Evolutionary conservation across 2,329 filamentous ascomycete genomes (phyloP).

Genomic region (Endoconidiophora laricicola): DNA sequence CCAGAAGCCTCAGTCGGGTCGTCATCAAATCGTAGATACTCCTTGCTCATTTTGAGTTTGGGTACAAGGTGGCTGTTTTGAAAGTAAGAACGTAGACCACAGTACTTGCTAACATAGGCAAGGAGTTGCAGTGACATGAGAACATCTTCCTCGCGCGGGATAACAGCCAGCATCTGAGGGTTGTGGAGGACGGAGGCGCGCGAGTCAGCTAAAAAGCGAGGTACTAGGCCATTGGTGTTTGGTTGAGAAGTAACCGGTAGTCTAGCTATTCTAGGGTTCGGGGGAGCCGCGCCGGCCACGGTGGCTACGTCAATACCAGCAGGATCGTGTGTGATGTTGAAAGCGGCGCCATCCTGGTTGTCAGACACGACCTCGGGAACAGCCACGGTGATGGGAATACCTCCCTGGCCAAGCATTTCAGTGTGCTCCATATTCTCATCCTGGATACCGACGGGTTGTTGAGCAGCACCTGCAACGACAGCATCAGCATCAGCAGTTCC

Average conservation of each 20-base stretch:
- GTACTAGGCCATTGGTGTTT: slow-evolving; percentile 46
- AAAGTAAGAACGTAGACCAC: slow-evolving; percentile 87
- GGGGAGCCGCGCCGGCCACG: slow-evolving; percentile 46
- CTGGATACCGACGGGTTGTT: slow-evolving; percentile 69
- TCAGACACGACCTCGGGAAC: slow-evolving; percentile 66
- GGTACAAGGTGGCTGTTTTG: slow-evolving; percentile 89
- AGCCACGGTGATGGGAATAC: slow-evolving; percentile 55
- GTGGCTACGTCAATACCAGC: slow-evolving; percentile 70
- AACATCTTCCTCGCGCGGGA: slow-evolving; percentile 94
- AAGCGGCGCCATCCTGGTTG: slow-evolving; percentile 72
- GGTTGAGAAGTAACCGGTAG: slow-evolving; percentile 10
- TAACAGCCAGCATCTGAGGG: slow-evolving; percentile 65
- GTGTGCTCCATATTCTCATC: slow-evolving; percentile 66
- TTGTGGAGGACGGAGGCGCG: slow-evolving; percentile 44
- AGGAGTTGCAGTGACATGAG: slow-evolving; percentile 94
- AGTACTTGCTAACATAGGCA: slow-evolving; percentile 97
- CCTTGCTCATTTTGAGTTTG: slow-evolving; percentile 73
- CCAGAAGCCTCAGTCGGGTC: slow-evolving; percentile 21
- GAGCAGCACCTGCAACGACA: slow-evolving; percentile 29
- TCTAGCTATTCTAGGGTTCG: slow-evolving; percentile 26
- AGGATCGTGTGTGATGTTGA: slow-evolving; percentile 81
- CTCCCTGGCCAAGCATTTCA: slow-evolving; percentile 24
- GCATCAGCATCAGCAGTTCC: slow-evolving; percentile 46
- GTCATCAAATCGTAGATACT: slow-evolving; percentile 64
- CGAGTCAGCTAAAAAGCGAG: slow-evolving; percentile 61